Conservation (phyloP, 257 asterid species). For the Solanum appendiculatum region DNA sequence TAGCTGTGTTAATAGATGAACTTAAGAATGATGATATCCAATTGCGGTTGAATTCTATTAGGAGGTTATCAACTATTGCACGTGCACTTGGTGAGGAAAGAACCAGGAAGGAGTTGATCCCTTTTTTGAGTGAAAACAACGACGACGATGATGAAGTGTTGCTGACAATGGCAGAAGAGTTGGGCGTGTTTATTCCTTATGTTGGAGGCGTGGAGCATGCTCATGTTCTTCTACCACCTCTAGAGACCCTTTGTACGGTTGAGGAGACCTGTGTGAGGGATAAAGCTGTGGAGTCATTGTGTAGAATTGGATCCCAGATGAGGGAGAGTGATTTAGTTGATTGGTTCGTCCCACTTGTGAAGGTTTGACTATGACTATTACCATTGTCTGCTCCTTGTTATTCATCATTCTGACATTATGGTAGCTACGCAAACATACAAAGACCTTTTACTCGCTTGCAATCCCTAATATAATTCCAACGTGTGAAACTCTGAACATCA, state of each 20-base stretch:
- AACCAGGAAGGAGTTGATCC: constrained; percentile 80
- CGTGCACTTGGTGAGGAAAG: constrained; percentile 98
- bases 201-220: constrained; percentile 97
- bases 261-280: constrained; percentile 96
- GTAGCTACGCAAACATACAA: background rate
- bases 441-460: background rate
- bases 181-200: constrained; percentile 88
- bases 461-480: background rate
- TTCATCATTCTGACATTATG: background rate
- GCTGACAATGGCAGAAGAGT: constrained; percentile 93
- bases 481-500: background rate
- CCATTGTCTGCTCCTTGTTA: background rate
- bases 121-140: constrained; percentile 83
- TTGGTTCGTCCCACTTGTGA: constrained; percentile 74
- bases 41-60: constrained; percentile 68
- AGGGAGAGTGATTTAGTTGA: constrained; percentile 82
- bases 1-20: constrained; percentile 90
- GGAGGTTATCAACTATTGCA: constrained; percentile 85
- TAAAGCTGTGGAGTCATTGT: constrained; percentile 84
- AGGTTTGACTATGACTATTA: constrained; percentile 34
- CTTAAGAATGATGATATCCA: constrained; percentile 91
- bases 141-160: constrained; percentile 92
- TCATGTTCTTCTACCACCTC: constrained; percentile 75
- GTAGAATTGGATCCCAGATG: constrained; percentile 92
- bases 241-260: constrained; percentile 87